phyloP scores from a whole-genome alignment of 2,329 filamentous ascomycete species.

The Cryphonectria nitschkei region DNA sequence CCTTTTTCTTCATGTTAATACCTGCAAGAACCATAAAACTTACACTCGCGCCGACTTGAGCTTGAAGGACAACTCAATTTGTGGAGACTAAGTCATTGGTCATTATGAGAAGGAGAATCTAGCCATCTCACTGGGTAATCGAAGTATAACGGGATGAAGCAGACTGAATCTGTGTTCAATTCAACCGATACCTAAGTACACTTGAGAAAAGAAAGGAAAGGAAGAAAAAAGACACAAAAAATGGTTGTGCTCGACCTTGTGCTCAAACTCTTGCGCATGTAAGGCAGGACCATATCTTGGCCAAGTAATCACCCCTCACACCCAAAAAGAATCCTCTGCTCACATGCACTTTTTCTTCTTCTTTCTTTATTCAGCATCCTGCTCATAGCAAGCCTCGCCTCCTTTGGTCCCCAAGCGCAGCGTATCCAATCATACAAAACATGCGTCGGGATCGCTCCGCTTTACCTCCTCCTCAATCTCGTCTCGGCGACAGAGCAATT shows the following conservation, averaged over 20 bases:
- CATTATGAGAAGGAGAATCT: too few species aligned
- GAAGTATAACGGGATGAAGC: background rate
- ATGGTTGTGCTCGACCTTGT: background rate
- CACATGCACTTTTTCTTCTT: background rate
- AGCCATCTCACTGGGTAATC: too few species aligned
- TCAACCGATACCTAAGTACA: background rate
- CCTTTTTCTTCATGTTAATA: too few species aligned
- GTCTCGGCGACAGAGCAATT: background rate
- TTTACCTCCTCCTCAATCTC: background rate
- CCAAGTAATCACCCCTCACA: background rate
- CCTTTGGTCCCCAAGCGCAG: background rate
- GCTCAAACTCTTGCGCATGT: background rate
- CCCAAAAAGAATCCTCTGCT: background rate
- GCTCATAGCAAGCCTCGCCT: background rate
- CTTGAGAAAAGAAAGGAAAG: background rate
- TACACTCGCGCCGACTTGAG: too few species aligned
- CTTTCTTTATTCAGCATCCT: background rate
- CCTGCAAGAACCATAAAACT: too few species aligned
- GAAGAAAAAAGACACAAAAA: background rate
- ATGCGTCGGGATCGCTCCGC: background rate
- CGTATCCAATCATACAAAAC: background rate
- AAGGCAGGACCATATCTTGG: background rate
- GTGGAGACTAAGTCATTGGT: too few species aligned
- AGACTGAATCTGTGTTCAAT: background rate
- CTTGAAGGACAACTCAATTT: background rate